phyloP scores from a whole-genome alignment of 495 filamentous ascomycete species.

The Xylaria venustula region DNA sequence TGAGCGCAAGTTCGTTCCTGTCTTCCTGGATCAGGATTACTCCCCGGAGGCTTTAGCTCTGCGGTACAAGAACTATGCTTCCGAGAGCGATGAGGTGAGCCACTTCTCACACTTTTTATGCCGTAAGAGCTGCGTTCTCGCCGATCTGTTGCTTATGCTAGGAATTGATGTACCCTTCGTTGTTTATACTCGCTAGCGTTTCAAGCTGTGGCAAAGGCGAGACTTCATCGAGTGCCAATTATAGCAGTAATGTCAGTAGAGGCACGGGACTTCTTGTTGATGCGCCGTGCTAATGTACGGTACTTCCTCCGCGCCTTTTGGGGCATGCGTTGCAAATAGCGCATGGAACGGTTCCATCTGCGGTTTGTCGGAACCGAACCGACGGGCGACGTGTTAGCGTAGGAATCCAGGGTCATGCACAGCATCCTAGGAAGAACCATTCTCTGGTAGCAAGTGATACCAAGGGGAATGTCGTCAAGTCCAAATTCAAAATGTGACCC shows the following conservation, averaged over 20 bases:
- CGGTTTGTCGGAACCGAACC: neutral
- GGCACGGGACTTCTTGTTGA: conserved; percentile 14
- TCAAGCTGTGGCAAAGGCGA: neutral
- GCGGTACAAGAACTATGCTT: conserved; percentile 47
- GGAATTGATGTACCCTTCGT: neutral
- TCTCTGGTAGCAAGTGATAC: neutral
- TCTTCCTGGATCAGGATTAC: conserved; percentile 59
- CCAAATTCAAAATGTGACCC: neutral
- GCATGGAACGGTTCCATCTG: neutral
- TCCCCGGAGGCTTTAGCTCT: conserved; percentile 50
- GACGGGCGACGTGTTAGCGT: neutral
- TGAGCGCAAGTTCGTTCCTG: conserved; percentile 52
- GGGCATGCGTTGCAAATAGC: neutral
- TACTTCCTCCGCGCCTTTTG: conserved; percentile 6
- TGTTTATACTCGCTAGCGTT: neutral
- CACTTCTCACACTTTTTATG: neutral
- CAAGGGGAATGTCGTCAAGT: neutral
- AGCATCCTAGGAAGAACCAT: neutral
- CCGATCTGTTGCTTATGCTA: neutral
- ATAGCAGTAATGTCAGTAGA: neutral
- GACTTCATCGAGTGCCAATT: neutral
- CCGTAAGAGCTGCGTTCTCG: neutral
- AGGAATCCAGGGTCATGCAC: neutral
- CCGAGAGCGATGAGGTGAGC: conserved; percentile 42
- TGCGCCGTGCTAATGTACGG: conserved; percentile 11